A percentile compares a stretch with the other conserved stretches of the same genome.
Evolutionary conservation across 2,329 filamentous ascomycete genomes (phyloP).

Genomic region (Fusarium vanettenii): DNA sequence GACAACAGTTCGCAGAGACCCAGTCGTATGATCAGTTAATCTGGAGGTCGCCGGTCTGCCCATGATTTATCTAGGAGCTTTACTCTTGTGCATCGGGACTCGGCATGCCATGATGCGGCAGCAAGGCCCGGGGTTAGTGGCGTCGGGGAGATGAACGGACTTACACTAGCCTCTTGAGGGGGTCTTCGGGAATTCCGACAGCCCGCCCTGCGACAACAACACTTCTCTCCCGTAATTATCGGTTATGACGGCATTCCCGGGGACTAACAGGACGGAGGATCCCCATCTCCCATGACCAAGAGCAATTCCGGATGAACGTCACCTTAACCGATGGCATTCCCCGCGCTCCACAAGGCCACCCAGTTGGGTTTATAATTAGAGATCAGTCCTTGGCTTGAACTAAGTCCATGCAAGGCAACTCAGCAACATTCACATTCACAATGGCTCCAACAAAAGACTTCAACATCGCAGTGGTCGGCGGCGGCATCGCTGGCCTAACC

Average conservation of each 20-base stretch:
- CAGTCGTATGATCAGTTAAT: neutral
- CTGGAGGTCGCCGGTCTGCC: neutral
- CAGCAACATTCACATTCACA: neutral
- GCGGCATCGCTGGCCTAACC: constrained; percentile 62
- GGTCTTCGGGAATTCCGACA: neutral
- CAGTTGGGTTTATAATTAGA: neutral
- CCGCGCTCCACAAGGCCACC: neutral
- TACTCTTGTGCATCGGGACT: neutral
- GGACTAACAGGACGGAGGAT: neutral
- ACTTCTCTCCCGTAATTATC: neutral
- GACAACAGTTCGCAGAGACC: rapidly evolving
- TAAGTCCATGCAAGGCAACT: neutral
- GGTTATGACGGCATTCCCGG: neutral
- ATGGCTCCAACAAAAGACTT: constrained; percentile 24
- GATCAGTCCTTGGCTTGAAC: neutral
- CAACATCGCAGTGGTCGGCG: constrained; percentile 61
- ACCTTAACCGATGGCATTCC: neutral
- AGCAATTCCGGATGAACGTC: neutral
- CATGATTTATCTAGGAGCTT: neutral
- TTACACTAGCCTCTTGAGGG: neutral
- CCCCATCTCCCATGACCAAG: neutral
- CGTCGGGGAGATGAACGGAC: neutral
- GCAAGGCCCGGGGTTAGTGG: neutral
- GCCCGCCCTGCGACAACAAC: neutral
- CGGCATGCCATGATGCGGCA: neutral